phyloP scores from a whole-genome alignment of 208 protist species.

The Balamuthia mandrillaris region DNA sequence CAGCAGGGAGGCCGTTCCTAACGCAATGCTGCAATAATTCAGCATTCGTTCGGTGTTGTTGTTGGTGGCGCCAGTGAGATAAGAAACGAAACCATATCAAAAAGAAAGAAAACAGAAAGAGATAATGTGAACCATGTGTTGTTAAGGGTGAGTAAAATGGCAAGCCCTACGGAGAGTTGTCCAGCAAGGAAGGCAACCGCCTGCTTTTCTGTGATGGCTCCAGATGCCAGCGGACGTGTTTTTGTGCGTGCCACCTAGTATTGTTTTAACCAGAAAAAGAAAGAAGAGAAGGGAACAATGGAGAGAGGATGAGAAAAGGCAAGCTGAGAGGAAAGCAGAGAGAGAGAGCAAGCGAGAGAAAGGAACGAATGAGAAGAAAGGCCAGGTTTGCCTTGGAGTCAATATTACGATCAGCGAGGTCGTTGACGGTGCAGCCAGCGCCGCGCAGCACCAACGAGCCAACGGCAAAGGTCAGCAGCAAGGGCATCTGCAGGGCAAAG shows the following conservation, averaged over 20 bases:
- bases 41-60: neutral
- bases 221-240: slow-evolving; percentile 70
- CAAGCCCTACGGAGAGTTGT: slow-evolving; percentile 65
- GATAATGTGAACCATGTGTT: no score
- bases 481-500: neutral
- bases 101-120: no score
- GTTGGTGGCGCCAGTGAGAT: no score
- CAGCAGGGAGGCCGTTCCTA: slow-evolving; percentile 60
- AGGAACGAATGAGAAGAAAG: neutral
- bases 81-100: no score
- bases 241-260: slow-evolving; percentile 12
- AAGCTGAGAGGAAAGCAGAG: neutral
- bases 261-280: neutral
- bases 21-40: slow-evolving; percentile 46
- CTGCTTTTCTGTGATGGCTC: slow-evolving; percentile 44
- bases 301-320: neutral
- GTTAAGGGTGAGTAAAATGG: no score
- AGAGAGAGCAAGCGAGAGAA: neutral
- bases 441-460: slow-evolving; percentile 74
- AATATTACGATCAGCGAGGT: slow-evolving; percentile 78
- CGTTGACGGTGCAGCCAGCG: slow-evolving; percentile 83
- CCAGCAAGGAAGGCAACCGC: slow-evolving; percentile 58
- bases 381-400: slow-evolving; percentile 75
- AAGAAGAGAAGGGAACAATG: neutral
- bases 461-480: slow-evolving; percentile 45